Evolutionary conservation across 2,329 filamentous ascomycete species (phyloP), one percentile per base, ranked within the genome.

Genomic region (Cryphonectria nitschkei): DNA sequence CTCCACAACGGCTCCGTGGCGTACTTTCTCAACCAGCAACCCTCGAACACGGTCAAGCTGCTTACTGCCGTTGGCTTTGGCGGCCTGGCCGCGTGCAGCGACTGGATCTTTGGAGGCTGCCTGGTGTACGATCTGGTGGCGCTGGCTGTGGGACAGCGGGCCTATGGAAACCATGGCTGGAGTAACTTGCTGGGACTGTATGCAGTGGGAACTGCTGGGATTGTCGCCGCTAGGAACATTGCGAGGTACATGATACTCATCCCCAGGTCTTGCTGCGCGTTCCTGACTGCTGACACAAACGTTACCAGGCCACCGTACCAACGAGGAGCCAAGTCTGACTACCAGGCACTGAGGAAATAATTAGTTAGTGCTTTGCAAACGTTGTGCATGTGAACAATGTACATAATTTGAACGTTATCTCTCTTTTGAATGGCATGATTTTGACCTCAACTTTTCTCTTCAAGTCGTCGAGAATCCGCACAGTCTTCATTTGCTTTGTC

Each of bases 21-120:
- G 1, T 89, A 86, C 76, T 88, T 84, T 76, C 81, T 84, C 46
- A 82, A 84, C 65, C 78, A 84, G 37, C 77, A 81, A 2, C 85
- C 87, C 1, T 82, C 78, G 14, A 79, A 78, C 2, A 71, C 80
- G 0, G 80, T 89, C 65, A 87, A 88, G 76, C 79, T 84, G 0
- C 74, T 85, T 13, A 89, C 88, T 0, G 87, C 84, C 0, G 74
- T 88, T 0, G 86, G 84, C 0, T 89, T 89, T 71, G 86, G 82
- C 0, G 78, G 83, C 0, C 78, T 83, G 22, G 85, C 84, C 2
- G 81, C 81, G 13, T 74, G 77, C 50, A 88, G 86, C 74, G 88
- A 90, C 75, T 89, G 87, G 87, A 88, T 89, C 67, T 86, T 89
- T 66, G 88, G 87, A 0, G 85, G 84, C 0, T 88, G 88, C 75